Conservation (phyloP, 2,329 filamentous ascomycete genomes). For the Pseudogymnoascus sp. region DNA sequence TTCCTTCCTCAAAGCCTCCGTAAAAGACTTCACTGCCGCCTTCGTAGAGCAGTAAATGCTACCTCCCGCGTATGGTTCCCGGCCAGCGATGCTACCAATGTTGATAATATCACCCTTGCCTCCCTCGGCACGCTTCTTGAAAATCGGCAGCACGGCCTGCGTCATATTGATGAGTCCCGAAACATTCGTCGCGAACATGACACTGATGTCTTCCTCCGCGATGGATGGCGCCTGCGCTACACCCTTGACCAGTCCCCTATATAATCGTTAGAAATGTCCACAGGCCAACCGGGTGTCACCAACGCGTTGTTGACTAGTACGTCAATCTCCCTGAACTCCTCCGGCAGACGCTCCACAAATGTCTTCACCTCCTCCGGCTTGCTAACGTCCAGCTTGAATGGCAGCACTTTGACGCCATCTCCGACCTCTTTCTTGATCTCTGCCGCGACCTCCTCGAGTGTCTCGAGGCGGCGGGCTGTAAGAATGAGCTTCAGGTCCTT, state of each 20-base stretch:
- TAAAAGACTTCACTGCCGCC: conserved; percentile 78
- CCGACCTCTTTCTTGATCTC: conserved; percentile 72
- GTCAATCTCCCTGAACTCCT: conserved; percentile 77
- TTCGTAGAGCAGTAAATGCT: conserved; percentile 93
- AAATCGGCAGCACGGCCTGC: conserved; percentile 77
- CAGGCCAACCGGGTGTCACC: conserved; percentile 29
- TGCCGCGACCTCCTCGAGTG: conserved; percentile 64
- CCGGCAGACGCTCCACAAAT: conserved; percentile 67
- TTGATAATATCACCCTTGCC: conserved; percentile 93
- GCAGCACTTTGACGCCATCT: conserved; percentile 70
- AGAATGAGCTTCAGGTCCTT: conserved; percentile 74
- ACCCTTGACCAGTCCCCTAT: conserved; percentile 78
- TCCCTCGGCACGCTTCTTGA: conserved; percentile 59
- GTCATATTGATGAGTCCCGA: conserved; percentile 95
- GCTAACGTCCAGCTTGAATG: conserved; percentile 81
- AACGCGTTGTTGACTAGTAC: conserved; percentile 95
- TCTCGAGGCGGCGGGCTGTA: conserved; percentile 78
- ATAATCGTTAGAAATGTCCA: not conserved
- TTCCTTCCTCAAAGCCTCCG: conserved; percentile 74
- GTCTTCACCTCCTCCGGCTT: conserved; percentile 62
- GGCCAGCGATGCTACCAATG: conserved; percentile 83
- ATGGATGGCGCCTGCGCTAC: conserved; percentile 82
- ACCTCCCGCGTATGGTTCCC: conserved; percentile 77
- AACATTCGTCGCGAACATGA: conserved; percentile 92
- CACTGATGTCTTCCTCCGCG: conserved; percentile 66